phyloP scores from a whole-genome alignment of 2,329 filamentous ascomycete genomes.

The Aureobasidium sp. region DNA sequence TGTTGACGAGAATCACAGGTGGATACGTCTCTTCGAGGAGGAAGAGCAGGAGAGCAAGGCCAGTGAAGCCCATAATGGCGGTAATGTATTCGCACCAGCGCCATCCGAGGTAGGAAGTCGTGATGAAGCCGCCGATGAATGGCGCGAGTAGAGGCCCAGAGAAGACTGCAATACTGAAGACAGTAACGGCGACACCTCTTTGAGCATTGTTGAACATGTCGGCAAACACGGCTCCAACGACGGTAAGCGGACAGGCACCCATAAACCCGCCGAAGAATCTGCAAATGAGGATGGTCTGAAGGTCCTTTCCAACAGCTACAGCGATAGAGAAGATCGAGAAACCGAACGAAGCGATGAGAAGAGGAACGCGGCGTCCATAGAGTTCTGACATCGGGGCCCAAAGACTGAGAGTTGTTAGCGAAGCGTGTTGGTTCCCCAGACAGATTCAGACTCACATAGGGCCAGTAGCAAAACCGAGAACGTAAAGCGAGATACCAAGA shows the following conservation, averaged over 20 bases:
- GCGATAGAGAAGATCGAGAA: constrained; percentile 42
- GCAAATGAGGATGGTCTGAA: constrained; percentile 30
- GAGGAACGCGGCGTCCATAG: constrained; percentile 26
- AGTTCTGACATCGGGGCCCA: constrained; percentile 43
- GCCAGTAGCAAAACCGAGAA: constrained; percentile 29
- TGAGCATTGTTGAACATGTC: constrained; percentile 45
- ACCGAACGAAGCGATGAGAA: constrained; percentile 25
- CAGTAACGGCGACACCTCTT: constrained; percentile 25
- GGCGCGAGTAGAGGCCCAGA: constrained; percentile 26
- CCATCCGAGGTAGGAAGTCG: constrained; percentile 35
- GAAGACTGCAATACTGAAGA: constrained; percentile 29
- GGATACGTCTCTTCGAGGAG: constrained; percentile 52
- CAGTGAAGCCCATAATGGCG: constrained; percentile 47
- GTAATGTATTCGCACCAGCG: constrained; percentile 43
- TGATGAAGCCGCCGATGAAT: constrained; percentile 26
- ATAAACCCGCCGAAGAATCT: constrained; percentile 30
- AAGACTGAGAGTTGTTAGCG: constrained; percentile 19
- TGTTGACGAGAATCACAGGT: constrained; percentile 48
- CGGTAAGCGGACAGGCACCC: constrained; percentile 35
- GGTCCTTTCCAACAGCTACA: constrained; percentile 29
- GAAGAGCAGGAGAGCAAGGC: constrained; percentile 40
- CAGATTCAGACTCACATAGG: constrained; percentile 11
- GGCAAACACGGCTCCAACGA: constrained; percentile 44
- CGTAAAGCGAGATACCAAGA: constrained; percentile 29
- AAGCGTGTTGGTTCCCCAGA: constrained; percentile 11